Base-by-base conservation (phyloP, 176 grass and related monocot species). In the Phyllostachys edulis region DNA sequence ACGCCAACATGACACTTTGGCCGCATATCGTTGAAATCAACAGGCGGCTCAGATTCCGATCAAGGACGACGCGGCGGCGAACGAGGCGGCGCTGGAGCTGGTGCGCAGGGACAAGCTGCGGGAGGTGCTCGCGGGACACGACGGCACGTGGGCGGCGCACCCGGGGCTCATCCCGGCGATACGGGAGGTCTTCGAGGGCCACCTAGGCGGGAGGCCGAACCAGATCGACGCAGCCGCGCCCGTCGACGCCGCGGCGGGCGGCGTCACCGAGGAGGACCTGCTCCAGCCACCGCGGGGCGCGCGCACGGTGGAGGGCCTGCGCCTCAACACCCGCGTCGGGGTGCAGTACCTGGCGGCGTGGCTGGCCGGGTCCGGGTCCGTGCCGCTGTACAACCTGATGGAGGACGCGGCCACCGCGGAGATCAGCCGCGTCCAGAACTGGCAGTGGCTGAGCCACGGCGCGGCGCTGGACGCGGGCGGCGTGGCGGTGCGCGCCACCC, bases 41-140 rank as follows among this genome's bases (percentile, higher is more conserved):
- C 85, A 97, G 95, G 95, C 96, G 18, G 96, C 96, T 6, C 96
- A 98, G 80, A 98, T 98, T 20, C 96, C 96, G 75, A 90, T 98
- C 89, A 93, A 86, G 84, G 90, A 93, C 76, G 74, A 93, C 59
- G 67, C 87, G 65, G 82, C 73, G 71, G 96, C 96, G 56, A 98
- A 98, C 75, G 96, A 93, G 34, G 91, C 91, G 41, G 96, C 93
- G 21, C 76, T 98, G 50, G 93, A 98, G 83, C 79, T 95, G 76
- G 96, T 98, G 84, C 91, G 91, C 26, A 85, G 84, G 55, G 96
- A 98, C 92, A 98, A 98, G 87, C 85, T 87, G 34, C 62, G 93
- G 20, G 96, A 98, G 76, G 96, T 92, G 80, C 87, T 44, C 2
- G 92, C 91, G 8, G 96, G 96, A 61, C 91, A 98, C 80, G 96